A percentile compares a stretch with the other conserved stretches of the same genome.
Conservation (phyloP, 306 rosid species). For the Inga oerstediana region DNA sequence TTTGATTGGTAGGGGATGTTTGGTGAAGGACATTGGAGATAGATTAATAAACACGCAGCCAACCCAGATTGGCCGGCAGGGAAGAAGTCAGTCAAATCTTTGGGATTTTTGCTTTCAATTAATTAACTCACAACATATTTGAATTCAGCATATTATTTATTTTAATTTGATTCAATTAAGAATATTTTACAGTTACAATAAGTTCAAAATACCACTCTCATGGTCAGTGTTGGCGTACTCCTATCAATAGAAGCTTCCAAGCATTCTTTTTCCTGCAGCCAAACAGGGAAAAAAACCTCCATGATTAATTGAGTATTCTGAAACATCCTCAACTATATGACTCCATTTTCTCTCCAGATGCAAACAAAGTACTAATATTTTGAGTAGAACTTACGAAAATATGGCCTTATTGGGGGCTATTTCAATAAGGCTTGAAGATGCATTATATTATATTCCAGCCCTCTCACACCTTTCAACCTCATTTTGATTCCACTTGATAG, state of each 20-base stretch:
- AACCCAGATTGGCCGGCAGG: not conserved
- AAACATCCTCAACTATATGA: not conserved
- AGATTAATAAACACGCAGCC: not conserved
- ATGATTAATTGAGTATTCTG: not conserved
- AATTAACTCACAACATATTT: not conserved
- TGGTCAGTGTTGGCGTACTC: slow-evolving; percentile 78
- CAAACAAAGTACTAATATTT: not conserved
- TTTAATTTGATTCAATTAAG: not conserved
- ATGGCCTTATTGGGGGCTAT: not conserved
- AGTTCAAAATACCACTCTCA: slow-evolving; percentile 67
- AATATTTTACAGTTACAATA: not conserved
- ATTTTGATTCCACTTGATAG: slow-evolving; percentile 54
- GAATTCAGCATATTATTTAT: too few species aligned
- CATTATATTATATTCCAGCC: not conserved
- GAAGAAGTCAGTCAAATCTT: not conserved
- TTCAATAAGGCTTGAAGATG: not conserved
- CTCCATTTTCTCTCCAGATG: not conserved
- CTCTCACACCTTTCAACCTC: slow-evolving; percentile 58
- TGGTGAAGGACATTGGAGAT: not conserved
- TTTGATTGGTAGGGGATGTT: not conserved
- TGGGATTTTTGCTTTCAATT: not conserved
- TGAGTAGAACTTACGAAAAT: not conserved
- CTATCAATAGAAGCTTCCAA: slow-evolving; percentile 77
- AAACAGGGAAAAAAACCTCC: not conserved
- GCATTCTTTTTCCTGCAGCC: slow-evolving; percentile 33